These are phyloP conservation scores for Boletus insuetus DNA, from an alignment of 768 basidiomycete genomes.

Conservation along the genomic window DNA sequence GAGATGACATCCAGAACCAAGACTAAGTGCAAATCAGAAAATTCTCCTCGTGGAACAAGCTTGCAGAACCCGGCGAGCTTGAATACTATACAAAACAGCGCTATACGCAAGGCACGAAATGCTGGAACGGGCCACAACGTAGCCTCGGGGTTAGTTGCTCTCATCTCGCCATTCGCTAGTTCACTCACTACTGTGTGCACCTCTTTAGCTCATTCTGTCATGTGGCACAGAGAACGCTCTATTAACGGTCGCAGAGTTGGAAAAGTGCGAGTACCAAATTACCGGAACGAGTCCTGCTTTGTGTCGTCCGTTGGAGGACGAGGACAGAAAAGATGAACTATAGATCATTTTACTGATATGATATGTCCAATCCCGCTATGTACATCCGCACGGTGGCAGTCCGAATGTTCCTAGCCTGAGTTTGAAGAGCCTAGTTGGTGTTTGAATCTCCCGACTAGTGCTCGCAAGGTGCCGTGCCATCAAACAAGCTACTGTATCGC, in stretches of 20 bases:
- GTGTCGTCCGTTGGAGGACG: slow-evolving; percentile 50
- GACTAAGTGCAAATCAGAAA: slow-evolving; percentile 40
- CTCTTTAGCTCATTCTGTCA: slow-evolving; percentile 63
- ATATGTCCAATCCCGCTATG: too few species aligned
- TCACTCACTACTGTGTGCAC: slow-evolving; percentile 1
- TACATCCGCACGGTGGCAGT: too few species aligned
- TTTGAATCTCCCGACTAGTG: too few species aligned
- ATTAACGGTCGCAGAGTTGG: slow-evolving; percentile 77
- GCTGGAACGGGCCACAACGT: slow-evolving; percentile 96
- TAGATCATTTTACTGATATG: slow-evolving; percentile 17
- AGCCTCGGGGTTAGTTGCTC: slow-evolving; percentile 62
- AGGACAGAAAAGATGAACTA: slow-evolving; percentile 29
- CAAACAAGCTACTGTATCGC: too few species aligned
- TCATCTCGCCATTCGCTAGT: neutral
- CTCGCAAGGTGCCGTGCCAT: too few species aligned
- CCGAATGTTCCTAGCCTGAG: too few species aligned
- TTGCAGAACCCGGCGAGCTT: slow-evolving; percentile 54
- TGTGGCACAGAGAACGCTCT: slow-evolving; percentile 88
- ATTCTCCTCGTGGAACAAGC: slow-evolving; percentile 77
- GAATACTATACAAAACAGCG: slow-evolving; percentile 80
- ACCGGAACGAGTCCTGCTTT: slow-evolving; percentile 84
- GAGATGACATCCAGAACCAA: neutral
- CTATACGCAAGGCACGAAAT: slow-evolving; percentile 82
- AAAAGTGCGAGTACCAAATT: slow-evolving; percentile 95
- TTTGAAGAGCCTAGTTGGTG: too few species aligned